phyloP scores from a whole-genome alignment of 2,329 filamentous ascomycete genomes.

The Penicillium aurantiogriseum region DNA sequence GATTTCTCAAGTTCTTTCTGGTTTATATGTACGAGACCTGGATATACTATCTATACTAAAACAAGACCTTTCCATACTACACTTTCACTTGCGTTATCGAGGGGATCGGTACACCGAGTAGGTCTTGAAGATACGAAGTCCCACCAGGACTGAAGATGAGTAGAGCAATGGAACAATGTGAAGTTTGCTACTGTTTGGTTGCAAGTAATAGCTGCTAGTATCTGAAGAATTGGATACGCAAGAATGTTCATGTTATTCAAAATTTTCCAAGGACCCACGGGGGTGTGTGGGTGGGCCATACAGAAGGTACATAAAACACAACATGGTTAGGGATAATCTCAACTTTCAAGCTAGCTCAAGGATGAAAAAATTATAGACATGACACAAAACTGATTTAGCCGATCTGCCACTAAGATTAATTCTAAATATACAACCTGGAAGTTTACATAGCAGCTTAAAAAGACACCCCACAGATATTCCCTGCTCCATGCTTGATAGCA shows the following conservation, averaged over 20 bases:
- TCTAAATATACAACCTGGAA: no score
- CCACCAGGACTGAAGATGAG: conserved; percentile 5
- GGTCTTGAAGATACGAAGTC: conserved; percentile 13
- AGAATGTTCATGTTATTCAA: neutral
- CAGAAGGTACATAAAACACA: neutral
- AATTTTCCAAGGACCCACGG: neutral
- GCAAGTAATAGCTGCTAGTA: neutral
- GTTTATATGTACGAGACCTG: no score
- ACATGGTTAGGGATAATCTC: no score
- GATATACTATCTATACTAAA: no score
- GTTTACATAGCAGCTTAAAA: no score
- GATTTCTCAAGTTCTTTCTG: neutral
- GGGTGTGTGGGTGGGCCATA: neutral
- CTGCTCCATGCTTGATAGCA: no score
- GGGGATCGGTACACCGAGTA: conserved; percentile 17
- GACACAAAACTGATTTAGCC: no score
- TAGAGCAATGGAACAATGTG: neutral
- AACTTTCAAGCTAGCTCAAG: neutral
- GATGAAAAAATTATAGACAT: neutral
- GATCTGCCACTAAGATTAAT: no score
- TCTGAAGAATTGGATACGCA: neutral
- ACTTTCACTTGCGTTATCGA: conserved; percentile 19
- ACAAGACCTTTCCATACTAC: no score
- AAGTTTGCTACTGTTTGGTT: neutral
- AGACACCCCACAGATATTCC: no score